Evolutionary conservation across 1,139 yeast genomes (phyloP).

Genomic region (Arxiozyma slooffiae): DNA sequence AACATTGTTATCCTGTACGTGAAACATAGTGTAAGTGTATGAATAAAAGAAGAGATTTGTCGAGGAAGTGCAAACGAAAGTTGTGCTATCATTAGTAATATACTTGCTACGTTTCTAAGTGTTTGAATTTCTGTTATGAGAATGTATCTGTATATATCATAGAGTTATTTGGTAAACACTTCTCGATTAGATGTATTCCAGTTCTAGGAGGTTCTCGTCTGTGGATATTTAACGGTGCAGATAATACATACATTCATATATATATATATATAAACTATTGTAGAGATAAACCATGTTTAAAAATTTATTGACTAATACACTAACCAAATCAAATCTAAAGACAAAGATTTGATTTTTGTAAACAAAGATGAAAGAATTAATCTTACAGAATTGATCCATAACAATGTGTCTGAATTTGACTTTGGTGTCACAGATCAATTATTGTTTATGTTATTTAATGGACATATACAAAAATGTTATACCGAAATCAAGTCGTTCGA

Average conservation of each 20-base stretch:
- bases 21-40: not conserved
- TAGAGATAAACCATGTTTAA: not conserved
- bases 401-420: constrained; percentile 36
- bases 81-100: not conserved
- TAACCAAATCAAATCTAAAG: constrained; percentile 6
- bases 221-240: not conserved
- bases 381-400: constrained; percentile 25
- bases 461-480: constrained; percentile 59
- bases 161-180: no score
- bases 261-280: not conserved
- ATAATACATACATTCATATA: no score
- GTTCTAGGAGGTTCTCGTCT: not conserved
- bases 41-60: no score
- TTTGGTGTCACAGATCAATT: constrained; percentile 39
- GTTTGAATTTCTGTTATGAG: not conserved
- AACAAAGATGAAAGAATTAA: constrained; percentile 6
- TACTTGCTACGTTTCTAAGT: not conserved
- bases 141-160: not conserved
- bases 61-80: no score
- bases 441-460: constrained; percentile 53
- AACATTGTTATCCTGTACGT: no score
- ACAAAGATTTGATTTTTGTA: not conserved
- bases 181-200: not conserved
- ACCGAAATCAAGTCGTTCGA: constrained; percentile 36
- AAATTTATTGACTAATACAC: constrained; percentile 4